Percentiles rank a stretch among this genome's conserved stretches.
phyloP scores from a whole-genome alignment of 306 rosid species.

The Alnus glutinosa region DNA sequence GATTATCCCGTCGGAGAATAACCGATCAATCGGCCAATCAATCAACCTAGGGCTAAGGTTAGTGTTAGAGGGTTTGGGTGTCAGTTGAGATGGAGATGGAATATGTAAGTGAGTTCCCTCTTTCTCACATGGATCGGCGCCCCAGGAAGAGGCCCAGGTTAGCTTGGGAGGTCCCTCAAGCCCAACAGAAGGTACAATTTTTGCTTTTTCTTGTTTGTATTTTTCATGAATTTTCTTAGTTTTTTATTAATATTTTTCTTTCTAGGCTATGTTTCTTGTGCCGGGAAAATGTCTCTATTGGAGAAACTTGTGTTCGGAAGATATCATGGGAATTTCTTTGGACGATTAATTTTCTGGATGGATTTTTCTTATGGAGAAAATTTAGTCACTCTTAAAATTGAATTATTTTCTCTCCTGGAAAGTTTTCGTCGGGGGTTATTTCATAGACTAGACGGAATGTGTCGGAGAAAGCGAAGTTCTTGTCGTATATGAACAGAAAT shows the following conservation, averaged over 20 bases:
- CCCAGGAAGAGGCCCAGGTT: conserved; percentile 55
- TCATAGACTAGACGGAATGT: not conserved
- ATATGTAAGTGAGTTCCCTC: conserved; percentile 40
- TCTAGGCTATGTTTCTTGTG: not conserved
- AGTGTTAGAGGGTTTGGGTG: conserved; percentile 25
- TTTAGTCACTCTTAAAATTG: not conserved
- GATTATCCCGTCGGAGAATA: not conserved
- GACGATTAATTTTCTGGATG: not conserved
- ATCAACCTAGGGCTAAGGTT: conserved; percentile 21
- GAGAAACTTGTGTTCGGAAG: not conserved
- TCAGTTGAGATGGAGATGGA: conserved; percentile 43
- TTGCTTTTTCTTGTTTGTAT: not conserved
- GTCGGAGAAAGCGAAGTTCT: not conserved
- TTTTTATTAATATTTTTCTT: too few species aligned
- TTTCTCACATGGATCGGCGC: conserved; percentile 49
- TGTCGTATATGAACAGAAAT: not conserved
- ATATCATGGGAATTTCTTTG: not conserved
- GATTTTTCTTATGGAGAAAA: too few species aligned
- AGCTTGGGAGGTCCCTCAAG: conserved; percentile 48
- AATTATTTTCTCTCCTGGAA: not conserved
- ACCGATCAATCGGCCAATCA: not conserved
- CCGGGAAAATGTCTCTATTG: too few species aligned
- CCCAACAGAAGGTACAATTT: conserved; percentile 42
- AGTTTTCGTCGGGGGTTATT: not conserved
- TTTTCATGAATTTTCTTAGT: not conserved